Percentiles rank a stretch among this genome's conserved stretches.
phyloP scores from a whole-genome alignment of 2,329 filamentous ascomycete genomes.

The Keithomyces neogunnii region DNA sequence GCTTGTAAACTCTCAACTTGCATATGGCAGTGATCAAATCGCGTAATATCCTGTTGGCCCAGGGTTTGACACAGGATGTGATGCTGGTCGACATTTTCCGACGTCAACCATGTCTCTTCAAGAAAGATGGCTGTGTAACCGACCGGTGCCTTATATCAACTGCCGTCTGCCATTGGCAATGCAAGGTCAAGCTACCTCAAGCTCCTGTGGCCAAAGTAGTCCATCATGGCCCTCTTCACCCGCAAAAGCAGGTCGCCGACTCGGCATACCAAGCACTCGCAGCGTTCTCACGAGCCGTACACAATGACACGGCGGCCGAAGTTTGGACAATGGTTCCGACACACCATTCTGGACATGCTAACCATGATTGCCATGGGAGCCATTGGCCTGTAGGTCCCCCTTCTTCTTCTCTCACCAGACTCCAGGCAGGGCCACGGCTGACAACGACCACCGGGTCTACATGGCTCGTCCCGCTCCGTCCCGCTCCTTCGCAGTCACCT shows the following conservation, averaged over 20 bases:
- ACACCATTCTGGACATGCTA: conserved; percentile 57
- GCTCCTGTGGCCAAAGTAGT: too few species aligned
- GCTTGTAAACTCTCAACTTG: too few species aligned
- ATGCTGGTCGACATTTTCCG: too few species aligned
- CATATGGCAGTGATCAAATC: too few species aligned
- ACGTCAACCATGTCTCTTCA: too few species aligned
- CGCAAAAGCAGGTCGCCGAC: not conserved
- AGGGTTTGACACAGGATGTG: too few species aligned
- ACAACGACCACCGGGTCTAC: conserved; percentile 39
- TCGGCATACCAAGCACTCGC: not conserved
- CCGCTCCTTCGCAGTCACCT: conserved; percentile 51
- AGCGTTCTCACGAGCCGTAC: conserved; percentile 16
- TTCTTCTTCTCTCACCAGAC: not conserved
- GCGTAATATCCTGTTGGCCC: too few species aligned
- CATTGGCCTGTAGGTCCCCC: conserved; percentile 46
- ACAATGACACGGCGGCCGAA: conserved; percentile 44
- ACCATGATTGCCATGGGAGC: conserved; percentile 60
- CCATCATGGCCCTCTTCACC: conserved; percentile 4
- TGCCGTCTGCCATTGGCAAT: too few species aligned
- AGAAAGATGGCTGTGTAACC: too few species aligned
- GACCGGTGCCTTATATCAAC: too few species aligned
- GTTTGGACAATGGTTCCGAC: conserved; percentile 63
- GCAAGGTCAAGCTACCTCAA: too few species aligned
- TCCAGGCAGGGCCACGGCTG: too few species aligned
- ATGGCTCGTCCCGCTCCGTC: conserved; percentile 55